These are phyloP conservation scores for Colletotrichum spinosum DNA, from an alignment of 2,329 filamentous ascomycete genomes.

Conservation along the genomic window DNA sequence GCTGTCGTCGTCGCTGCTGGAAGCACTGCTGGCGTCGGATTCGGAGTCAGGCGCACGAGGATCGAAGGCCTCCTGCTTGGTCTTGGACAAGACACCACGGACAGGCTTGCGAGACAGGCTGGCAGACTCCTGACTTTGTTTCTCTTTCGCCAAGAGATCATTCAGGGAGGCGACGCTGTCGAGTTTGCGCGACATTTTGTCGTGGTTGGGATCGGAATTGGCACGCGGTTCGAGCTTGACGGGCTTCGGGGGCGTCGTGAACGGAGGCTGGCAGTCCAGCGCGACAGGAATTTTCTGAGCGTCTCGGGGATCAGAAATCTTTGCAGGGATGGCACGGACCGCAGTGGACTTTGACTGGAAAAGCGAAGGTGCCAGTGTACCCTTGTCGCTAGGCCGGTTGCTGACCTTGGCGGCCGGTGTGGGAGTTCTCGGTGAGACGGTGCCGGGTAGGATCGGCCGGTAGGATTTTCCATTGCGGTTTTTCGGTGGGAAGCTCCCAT, in stretches of 20 bases:
- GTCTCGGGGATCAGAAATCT: slow-evolving; percentile 10
- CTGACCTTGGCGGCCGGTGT: too few species aligned
- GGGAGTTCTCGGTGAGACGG: too few species aligned
- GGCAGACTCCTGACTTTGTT: slow-evolving; percentile 1
- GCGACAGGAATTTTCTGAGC: slow-evolving; percentile 36
- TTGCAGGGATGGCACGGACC: slow-evolving; percentile 33
- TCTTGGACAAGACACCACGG: slow-evolving; percentile 30
- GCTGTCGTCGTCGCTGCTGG: slow-evolving; percentile 45
- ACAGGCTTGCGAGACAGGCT: slow-evolving; percentile 22
- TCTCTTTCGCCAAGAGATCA: slow-evolving; percentile 30
- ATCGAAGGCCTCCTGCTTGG: slow-evolving; percentile 39
- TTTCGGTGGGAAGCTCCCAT: too few species aligned
- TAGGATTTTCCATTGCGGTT: too few species aligned
- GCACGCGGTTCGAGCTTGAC: slow-evolving; percentile 12
- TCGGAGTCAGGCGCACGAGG: slow-evolving; percentile 35
- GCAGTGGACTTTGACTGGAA: not conserved
- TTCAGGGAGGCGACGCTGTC: slow-evolving; percentile 35
- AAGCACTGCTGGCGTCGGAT: slow-evolving; percentile 40
- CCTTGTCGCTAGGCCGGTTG: not conserved
- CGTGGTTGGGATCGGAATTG: slow-evolving; percentile 4
- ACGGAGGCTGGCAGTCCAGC: slow-evolving; percentile 1
- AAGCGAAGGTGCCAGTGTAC: slow-evolving; percentile 1
- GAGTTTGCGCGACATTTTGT: slow-evolving; percentile 34
- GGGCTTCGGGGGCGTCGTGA: slow-evolving; percentile 26
- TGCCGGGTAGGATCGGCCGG: too few species aligned